phyloP scores from a whole-genome alignment of 441 rosid species.

The Arabidopsis hybrid region DNA sequence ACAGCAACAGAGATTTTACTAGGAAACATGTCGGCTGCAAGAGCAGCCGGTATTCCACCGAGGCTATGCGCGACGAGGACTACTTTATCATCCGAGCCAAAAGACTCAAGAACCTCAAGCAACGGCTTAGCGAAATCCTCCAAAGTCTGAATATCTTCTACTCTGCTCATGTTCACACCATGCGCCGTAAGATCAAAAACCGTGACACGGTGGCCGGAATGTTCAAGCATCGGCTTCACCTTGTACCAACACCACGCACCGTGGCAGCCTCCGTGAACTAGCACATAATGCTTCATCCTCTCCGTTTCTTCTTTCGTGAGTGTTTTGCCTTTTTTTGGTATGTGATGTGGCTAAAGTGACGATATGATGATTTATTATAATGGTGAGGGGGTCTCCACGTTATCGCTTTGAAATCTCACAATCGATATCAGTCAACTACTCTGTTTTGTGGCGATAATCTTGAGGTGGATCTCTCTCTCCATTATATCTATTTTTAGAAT shows the following conservation, averaged over 20 bases:
- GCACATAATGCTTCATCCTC: conserved; percentile 44
- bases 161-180: conserved; percentile 54
- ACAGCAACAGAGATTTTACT: conserved; percentile 62
- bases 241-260: conserved; percentile 80
- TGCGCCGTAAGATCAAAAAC: conserved; percentile 61
- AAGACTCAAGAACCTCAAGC: conserved; percentile 51
- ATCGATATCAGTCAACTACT: neutral
- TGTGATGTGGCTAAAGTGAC: neutral
- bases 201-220: conserved; percentile 59
- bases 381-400: too few species aligned
- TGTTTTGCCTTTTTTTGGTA: neutral
- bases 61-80: conserved; percentile 76
- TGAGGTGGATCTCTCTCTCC: too few species aligned
- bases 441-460: neutral
- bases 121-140: conserved; percentile 58
- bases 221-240: conserved; percentile 52
- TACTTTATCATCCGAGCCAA: conserved; percentile 51
- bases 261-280: conserved; percentile 61
- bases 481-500: neutral
- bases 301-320: neutral
- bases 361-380: neutral
- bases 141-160: conserved; percentile 50
- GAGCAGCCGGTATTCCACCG: conserved; percentile 57
- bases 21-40: conserved; percentile 72
- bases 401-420: neutral